Percentiles rank a stretch among this genome's conserved stretches.
These are phyloP conservation scores for Talaromyces nanjingensis DNA, from an alignment of 495 filamentous ascomycete genomes.

Conservation along the genomic window DNA sequence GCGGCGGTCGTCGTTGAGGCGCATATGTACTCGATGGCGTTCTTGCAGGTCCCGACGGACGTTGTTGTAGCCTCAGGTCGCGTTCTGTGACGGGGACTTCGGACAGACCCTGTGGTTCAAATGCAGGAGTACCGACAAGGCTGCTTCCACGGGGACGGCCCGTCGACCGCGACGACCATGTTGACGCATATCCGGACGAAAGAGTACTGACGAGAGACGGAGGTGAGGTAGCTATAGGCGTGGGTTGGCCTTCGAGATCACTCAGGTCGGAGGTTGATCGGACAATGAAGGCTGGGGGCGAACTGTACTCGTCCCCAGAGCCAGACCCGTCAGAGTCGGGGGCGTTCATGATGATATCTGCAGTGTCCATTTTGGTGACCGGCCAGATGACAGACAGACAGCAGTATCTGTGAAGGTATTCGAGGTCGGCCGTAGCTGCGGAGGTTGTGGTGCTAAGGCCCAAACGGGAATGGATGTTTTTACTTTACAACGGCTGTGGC, in stretches of 20 bases:
- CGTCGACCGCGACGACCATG: constrained; percentile 31
- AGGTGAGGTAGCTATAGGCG: constrained; percentile 34
- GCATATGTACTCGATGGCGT: constrained; percentile 69
- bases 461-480: neutral
- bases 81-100: constrained; percentile 22
- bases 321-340: constrained; percentile 60
- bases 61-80: constrained; percentile 28
- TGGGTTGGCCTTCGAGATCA: constrained; percentile 30
- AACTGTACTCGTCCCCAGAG: constrained; percentile 52
- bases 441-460: neutral
- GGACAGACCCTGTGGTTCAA: constrained; percentile 23
- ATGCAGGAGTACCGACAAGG: constrained; percentile 23
- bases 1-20: constrained; percentile 65
- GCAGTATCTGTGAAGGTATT: neutral
- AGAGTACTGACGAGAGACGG: constrained; percentile 30
- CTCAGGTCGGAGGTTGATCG: constrained; percentile 34
- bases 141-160: constrained; percentile 35
- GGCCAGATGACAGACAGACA: neutral
- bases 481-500: neutral
- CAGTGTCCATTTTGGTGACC: constrained; percentile 42
- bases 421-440: neutral
- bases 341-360: constrained; percentile 36
- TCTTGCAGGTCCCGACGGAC: constrained; percentile 53
- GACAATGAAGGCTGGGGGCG: constrained; percentile 34
- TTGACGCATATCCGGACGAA: constrained; percentile 24